Evolutionary conservation across 805 yeast species (phyloP).

Genomic region (Schwanniomyces occidentalis): DNA sequence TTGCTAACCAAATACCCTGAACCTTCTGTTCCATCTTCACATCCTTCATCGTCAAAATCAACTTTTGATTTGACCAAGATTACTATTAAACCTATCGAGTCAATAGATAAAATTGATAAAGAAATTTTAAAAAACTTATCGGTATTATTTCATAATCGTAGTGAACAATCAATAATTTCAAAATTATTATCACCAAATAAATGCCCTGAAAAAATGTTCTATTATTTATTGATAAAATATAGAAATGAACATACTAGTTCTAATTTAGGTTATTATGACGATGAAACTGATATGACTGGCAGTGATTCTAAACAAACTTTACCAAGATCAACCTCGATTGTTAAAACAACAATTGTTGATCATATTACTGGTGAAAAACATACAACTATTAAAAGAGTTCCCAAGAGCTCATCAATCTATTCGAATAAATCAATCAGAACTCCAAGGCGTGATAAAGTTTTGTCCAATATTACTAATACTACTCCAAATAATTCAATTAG

Average conservation of each 20-base stretch:
- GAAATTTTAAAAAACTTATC: constrained; percentile 76
- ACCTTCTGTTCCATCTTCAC: constrained; percentile 27
- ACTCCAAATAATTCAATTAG: constrained; percentile 15
- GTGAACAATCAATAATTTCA: constrained; percentile 49
- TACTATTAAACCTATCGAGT: constrained; percentile 35
- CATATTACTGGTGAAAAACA: constrained; percentile 23
- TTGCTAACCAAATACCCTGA: constrained; percentile 66
- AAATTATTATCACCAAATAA: constrained; percentile 56
- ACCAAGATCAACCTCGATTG: constrained; percentile 42
- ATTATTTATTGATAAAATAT: constrained; percentile 71
- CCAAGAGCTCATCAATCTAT: constrained; percentile 17
- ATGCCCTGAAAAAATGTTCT: constrained; percentile 78
- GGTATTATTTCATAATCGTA: constrained; percentile 80
- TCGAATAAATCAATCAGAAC: constrained; percentile 18
- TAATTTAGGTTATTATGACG: constrained; percentile 19
- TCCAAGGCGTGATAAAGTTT: constrained; percentile 13
- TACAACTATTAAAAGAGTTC: constrained; percentile 22
- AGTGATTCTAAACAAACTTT: constrained; percentile 28
- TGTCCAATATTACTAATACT: constrained; percentile 36
- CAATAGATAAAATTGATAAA: constrained; percentile 57
- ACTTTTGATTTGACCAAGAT: constrained; percentile 17
- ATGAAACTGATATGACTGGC: constrained; percentile 24
- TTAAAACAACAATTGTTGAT: constrained; percentile 40
- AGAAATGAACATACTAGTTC: constrained; percentile 60
- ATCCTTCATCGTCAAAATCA: constrained; percentile 21